These are phyloP conservation scores for Terana coerulea DNA, from an alignment of 768 basidiomycete genomes.

Conservation along the genomic window DNA sequence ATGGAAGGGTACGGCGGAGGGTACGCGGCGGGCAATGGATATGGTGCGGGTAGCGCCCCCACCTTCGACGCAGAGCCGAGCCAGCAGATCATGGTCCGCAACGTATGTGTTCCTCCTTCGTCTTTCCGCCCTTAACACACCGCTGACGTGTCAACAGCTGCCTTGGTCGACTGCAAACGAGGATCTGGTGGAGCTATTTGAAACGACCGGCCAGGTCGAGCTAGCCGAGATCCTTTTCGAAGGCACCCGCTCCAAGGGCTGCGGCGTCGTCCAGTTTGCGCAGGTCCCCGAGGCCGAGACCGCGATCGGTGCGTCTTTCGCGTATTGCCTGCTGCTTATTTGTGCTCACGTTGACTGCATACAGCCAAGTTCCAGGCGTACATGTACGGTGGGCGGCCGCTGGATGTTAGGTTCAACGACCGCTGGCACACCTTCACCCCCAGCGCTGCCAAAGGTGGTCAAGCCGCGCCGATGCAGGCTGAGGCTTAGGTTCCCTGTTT, in stretches of 20 bases:
- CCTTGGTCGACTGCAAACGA: conserved; percentile 99
- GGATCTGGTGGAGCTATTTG: conserved; percentile 95
- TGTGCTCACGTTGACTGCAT: conserved; percentile 6
- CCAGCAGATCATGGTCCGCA: conserved; percentile 97
- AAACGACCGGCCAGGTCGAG: conserved; percentile 94
- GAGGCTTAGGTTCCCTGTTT: conserved; percentile 31
- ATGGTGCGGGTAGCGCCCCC: conserved; percentile 36
- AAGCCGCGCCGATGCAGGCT: conserved; percentile 61
- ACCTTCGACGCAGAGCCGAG: conserved; percentile 72
- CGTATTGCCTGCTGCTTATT: background rate
- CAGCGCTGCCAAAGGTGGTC: conserved; percentile 84
- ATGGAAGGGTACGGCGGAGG: conserved; percentile 34
- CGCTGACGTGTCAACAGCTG: conserved; percentile 46
- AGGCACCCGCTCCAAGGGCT: conserved; percentile 88
- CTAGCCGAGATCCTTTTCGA: conserved; percentile 94
- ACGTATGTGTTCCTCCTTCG: conserved; percentile 59
- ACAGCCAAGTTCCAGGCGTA: conserved; percentile 92
- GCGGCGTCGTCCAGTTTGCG: conserved; percentile 93
- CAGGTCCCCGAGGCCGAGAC: conserved; percentile 88
- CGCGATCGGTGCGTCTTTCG: conserved; percentile 60
- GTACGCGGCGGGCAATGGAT: conserved; percentile 31
- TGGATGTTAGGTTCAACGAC: conserved; percentile 95
- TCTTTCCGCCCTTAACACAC: background rate
- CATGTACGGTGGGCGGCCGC: conserved; percentile 80
- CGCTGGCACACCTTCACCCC: conserved; percentile 93